phyloP scores from a whole-genome alignment of 2,329 filamentous ascomycete species.

The Thyridium curvatum region DNA sequence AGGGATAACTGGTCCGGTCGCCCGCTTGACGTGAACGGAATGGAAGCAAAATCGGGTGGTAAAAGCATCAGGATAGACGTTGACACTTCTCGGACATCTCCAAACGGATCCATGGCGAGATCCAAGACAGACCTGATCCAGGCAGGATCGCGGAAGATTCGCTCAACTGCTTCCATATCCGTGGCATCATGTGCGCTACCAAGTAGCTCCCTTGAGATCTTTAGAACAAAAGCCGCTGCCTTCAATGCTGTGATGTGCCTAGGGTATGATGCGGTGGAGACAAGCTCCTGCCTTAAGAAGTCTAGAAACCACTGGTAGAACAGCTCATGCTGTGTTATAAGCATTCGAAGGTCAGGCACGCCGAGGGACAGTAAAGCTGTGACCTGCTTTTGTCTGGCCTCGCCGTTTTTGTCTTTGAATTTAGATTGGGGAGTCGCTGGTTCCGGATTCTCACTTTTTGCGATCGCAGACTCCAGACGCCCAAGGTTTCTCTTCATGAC shows the following conservation, averaged over 20 bases:
- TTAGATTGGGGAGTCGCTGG: slow-evolving; percentile 11
- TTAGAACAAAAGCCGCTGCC: slow-evolving; percentile 60
- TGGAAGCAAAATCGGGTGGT: slow-evolving; percentile 18
- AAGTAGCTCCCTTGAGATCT: slow-evolving; percentile 56
- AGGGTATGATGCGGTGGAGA: slow-evolving; percentile 81
- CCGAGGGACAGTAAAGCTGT: too few species aligned
- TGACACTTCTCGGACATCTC: slow-evolving; percentile 70
- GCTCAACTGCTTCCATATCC: slow-evolving; percentile 14
- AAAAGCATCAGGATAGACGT: slow-evolving; percentile 45
- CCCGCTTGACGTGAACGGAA: too few species aligned
- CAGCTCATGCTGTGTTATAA: slow-evolving; percentile 43
- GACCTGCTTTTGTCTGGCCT: too few species aligned
- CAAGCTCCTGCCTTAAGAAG: slow-evolving; percentile 69
- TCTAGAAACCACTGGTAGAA: slow-evolving; percentile 71
- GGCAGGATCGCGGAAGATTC: slow-evolving; percentile 30
- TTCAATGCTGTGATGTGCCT: slow-evolving; percentile 78
- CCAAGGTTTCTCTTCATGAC: slow-evolving; percentile 40
- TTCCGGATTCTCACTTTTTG: too few species aligned
- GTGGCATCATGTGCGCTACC: slow-evolving; percentile 16
- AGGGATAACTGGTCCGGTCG: slow-evolving; percentile 6
- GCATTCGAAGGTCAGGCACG: slow-evolving; percentile 15
- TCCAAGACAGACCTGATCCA: slow-evolving; percentile 66
- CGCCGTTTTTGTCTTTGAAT: too few species aligned
- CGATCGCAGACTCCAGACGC: too few species aligned
- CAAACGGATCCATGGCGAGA: slow-evolving; percentile 82